Conservation (phyloP, 2,329 filamentous ascomycete genomes). For the Aureobasidium uvarum region DNA sequence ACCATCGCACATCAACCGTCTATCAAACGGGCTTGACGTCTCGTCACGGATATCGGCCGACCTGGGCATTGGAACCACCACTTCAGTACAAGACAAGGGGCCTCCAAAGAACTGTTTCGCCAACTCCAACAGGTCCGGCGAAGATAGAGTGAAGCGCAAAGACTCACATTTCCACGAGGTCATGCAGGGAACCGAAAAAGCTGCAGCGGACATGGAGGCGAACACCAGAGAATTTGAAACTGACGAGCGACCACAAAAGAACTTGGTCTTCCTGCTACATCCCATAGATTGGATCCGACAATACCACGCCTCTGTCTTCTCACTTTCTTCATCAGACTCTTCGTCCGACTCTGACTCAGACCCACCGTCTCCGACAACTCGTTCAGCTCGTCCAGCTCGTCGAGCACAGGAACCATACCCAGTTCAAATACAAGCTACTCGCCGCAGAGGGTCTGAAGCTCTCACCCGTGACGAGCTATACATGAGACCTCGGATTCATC, state of each 20-base stretch:
- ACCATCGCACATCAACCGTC: not conserved
- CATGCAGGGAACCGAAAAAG: not conserved
- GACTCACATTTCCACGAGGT: conserved; percentile 1
- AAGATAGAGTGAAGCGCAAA: conserved; percentile 6
- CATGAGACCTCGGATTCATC: not conserved
- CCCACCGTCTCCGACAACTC: not conserved
- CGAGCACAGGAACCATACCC: not conserved
- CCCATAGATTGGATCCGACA: not conserved
- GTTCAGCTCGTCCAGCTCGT: not conserved
- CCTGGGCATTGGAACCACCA: not conserved
- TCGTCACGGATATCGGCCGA: not conserved
- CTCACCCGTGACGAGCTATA: not conserved
- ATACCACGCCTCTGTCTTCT: not conserved
- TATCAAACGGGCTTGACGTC: not conserved
- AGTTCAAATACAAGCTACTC: not conserved
- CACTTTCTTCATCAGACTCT: not conserved
- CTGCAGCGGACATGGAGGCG: not conserved
- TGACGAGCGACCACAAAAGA: not conserved
- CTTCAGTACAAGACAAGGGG: too few species aligned
- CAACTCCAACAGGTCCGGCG: not conserved
- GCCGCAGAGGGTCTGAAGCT: not conserved
- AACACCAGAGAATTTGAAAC: not conserved
- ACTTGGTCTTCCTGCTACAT: not conserved
- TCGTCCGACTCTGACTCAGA: not conserved
- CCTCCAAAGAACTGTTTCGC: not conserved